Conservation (phyloP, 2,329 filamentous ascomycete species). For the Talaromyces marneffei region DNA sequence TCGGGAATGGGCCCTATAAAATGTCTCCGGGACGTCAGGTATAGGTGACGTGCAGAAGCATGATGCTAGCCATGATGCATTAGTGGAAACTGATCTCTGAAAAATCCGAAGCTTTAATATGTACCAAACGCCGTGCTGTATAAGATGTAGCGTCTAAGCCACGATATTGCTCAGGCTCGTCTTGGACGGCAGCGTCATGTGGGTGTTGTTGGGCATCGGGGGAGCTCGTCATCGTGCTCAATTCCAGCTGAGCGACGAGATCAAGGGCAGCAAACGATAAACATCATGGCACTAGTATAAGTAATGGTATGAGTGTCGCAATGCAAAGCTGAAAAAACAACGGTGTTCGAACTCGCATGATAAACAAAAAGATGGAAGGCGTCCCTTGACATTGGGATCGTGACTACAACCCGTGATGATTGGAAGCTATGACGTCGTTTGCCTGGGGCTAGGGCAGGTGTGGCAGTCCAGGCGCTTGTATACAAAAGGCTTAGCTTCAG, state of each 20-base stretch:
- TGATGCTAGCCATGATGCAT: constrained; percentile 44
- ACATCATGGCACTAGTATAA: neutral
- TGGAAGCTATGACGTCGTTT: constrained; percentile 28
- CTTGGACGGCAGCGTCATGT: constrained; percentile 11
- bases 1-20: constrained; percentile 63
- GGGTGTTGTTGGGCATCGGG: constrained; percentile 9
- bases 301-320: neutral
- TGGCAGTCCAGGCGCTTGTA: constrained; percentile 7
- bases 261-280: neutral
- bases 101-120: constrained; percentile 18
- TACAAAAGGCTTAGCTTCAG: neutral
- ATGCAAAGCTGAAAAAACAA: neutral
- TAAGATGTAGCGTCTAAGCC: constrained; percentile 47
- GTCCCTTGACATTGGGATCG: neutral
- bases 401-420: neutral
- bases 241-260: neutral
- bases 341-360: neutral
- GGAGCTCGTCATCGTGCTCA: constrained; percentile 9
- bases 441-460: constrained; percentile 5
- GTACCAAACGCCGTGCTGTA: constrained; percentile 50
- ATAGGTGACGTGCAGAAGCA: constrained; percentile 56
- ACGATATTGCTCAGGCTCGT: constrained; percentile 21
- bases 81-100: neutral
- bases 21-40: constrained; percentile 56
- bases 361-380: neutral